Conservation (phyloP, 2,329 filamentous ascomycete genomes). For the Huntiella moniliformis region DNA sequence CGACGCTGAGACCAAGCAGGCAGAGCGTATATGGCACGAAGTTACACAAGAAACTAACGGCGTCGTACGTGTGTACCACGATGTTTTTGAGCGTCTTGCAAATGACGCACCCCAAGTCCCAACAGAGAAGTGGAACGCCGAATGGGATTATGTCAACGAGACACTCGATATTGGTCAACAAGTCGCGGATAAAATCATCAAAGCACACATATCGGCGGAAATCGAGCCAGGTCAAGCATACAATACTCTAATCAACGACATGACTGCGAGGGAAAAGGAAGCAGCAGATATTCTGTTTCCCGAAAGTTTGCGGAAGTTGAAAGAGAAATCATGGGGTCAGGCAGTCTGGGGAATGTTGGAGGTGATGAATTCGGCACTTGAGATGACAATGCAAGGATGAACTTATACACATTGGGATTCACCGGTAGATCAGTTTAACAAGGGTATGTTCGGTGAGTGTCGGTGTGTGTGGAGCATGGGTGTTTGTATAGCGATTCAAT, state of each 20-base stretch:
- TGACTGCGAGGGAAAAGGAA: constrained; percentile 9
- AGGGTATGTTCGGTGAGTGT: no score
- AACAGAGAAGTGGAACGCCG: constrained; percentile 4
- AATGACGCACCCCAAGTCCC: constrained; percentile 1
- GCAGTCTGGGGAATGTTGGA: constrained; percentile 11
- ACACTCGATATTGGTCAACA: constrained; percentile 9
- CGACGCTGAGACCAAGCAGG: neutral
- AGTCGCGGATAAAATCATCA: constrained; percentile 11
- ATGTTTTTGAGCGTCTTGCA: constrained; percentile 6
- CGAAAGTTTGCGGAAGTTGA: constrained; percentile 9
- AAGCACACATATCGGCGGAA: constrained; percentile 8
- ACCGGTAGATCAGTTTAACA: neutral
- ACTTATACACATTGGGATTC: neutral
- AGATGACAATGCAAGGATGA: constrained; percentile 3
- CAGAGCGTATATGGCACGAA: neutral
- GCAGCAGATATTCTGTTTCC: constrained; percentile 9
- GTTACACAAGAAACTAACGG: constrained; percentile 1
- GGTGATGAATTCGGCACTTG: constrained; percentile 6
- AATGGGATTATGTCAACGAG: constrained; percentile 11
- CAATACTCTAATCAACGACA: constrained; percentile 2
- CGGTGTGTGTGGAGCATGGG: no score
- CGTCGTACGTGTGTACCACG: constrained; percentile 6
- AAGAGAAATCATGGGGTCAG: constrained; percentile 11
- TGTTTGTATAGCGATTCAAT: no score
- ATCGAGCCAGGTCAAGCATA: constrained; percentile 8